phyloP scores from a whole-genome alignment of 1,284 basidiomycete genomes.

The Fomitopsis pinicola region DNA sequence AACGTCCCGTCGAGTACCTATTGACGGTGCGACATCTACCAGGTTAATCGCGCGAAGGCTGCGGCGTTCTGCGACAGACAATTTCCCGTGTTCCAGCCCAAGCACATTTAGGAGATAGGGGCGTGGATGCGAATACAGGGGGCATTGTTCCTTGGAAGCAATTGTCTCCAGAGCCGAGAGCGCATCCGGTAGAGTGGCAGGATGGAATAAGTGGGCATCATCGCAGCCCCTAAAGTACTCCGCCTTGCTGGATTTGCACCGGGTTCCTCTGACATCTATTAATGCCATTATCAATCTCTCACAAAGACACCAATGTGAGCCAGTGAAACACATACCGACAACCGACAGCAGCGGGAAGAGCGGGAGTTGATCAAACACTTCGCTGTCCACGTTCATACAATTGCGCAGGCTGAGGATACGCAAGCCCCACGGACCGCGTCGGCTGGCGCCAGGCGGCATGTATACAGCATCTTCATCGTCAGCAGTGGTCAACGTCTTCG shows the following conservation, averaged over 20 bases:
- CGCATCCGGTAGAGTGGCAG: constrained; percentile 12
- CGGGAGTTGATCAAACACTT: constrained; percentile 34
- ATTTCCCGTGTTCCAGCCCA: constrained; percentile 11
- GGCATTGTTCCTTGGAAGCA: constrained; percentile 9
- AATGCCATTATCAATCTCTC: constrained; percentile 6
- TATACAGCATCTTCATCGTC: constrained; percentile 11
- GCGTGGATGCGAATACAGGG: constrained; percentile 16
- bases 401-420: constrained; percentile 48
- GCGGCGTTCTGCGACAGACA: background rate
- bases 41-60: constrained; percentile 8
- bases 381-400: constrained; percentile 41
- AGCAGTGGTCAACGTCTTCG: constrained; percentile 24
- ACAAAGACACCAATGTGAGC: background rate
- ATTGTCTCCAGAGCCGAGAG: constrained; percentile 27
- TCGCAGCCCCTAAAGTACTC: constrained; percentile 15
- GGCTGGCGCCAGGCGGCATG: background rate
- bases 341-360: constrained; percentile 51
- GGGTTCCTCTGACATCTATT: constrained; percentile 51
- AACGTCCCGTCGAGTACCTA: background rate
- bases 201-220: constrained; percentile 21
- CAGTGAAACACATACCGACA: constrained; percentile 36
- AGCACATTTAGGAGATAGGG: constrained; percentile 22
- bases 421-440: constrained; percentile 52
- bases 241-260: constrained; percentile 26
- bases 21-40: background rate